Base-by-base conservation (phyloP, 139 green algal species). In the Chlorella sp. region DNA sequence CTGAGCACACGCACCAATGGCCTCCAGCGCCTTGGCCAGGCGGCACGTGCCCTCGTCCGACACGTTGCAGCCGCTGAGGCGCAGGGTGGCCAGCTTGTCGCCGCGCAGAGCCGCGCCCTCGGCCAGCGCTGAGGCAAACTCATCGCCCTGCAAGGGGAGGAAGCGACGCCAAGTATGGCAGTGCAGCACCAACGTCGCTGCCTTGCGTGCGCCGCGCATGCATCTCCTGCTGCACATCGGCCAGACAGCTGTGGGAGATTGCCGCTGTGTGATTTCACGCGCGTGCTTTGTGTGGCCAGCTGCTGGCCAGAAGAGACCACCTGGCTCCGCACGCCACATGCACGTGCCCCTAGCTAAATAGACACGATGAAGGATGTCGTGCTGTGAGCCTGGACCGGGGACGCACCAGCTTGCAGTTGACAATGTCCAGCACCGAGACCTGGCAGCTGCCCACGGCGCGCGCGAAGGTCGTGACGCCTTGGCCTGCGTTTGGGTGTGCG, bases 141-240 rank as follows among this genome's bases (percentile, higher is more conserved):
- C 76, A 71, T 88, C 82, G 24, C 67, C 77, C 82, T 88, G 80
- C 31, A n/a, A 31, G n/a, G n/a, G n/a, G n/a, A n/a, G n/a, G n/a
- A n/a, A n/a, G n/a, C n/a, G n/a, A n/a, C n/a, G n/a, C n/a, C n/a
- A n/a, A n/a, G n/a, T n/a, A n/a, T n/a, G n/a, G n/a, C n/a, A n/a
- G n/a, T n/a, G n/a, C n/a, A n/a, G n/a, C n/a, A n/a, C n/a, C n/a
- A n/a, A n/a, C n/a, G n/a, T n/a, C n/a, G n/a, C n/a, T n/a, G n/a
- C n/a, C n/a, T n/a, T n/a, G n/a, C n/a, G n/a, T n/a, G n/a, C n/a
- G n/a, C n/a, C n/a, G n/a, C n/a, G n/a, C n/a, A n/a, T n/a, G n/a
- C n/a, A n/a, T n/a, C n/a, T n/a, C n/a, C n/a, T n/a, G n/a, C n/a
- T n/a, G n/a, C n/a, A n/a, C n/a, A n/a, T n/a, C n/a, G n/a, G n/a